Conservation (phyloP, 2,329 filamentous ascomycete species). For the Tetracladium maxilliforme region DNA sequence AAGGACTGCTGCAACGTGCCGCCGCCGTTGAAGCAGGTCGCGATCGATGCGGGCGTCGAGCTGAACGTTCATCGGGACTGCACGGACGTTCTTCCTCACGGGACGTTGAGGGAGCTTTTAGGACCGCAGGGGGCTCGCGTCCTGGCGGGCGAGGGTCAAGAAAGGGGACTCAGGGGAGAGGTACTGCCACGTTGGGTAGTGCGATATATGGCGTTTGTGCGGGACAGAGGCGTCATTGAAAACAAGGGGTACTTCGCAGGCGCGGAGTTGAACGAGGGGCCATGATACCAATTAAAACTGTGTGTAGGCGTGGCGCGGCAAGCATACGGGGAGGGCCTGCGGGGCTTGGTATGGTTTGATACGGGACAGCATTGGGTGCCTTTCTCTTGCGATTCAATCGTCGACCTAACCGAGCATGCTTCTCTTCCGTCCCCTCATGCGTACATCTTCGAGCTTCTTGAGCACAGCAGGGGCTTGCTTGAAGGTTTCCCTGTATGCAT, state of each 20-base stretch:
- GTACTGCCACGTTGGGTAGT: constrained; percentile 86
- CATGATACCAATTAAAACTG: no score
- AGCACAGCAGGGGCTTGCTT: constrained; percentile 63
- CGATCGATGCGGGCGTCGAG: constrained; percentile 73
- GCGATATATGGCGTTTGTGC: constrained; percentile 92
- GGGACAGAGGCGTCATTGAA: constrained; percentile 88
- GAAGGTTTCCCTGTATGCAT: constrained; percentile 59
- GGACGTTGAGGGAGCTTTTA: constrained; percentile 72
- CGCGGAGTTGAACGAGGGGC: constrained; percentile 52
- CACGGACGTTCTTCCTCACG: constrained; percentile 76
- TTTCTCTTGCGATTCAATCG: no score
- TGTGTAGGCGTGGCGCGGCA: no score
- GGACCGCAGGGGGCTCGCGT: constrained; percentile 65
- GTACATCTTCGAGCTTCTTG: constrained; percentile 77
- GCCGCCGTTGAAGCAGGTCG: constrained; percentile 68
- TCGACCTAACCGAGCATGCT: constrained; percentile 88
- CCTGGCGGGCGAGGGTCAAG: no score
- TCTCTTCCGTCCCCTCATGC: constrained; percentile 86
- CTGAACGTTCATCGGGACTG: constrained; percentile 89
- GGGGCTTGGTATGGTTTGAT: no score
- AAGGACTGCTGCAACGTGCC: constrained; percentile 94
- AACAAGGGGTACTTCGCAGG: constrained; percentile 96
- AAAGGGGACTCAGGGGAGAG: constrained; percentile 54
- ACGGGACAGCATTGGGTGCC: no score
- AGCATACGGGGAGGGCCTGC: no score